Percentiles rank a stretch among this genome's conserved stretches.
Evolutionary conservation across 257 asterid genomes (phyloP).

Genomic region (Penstemon eatonii): DNA sequence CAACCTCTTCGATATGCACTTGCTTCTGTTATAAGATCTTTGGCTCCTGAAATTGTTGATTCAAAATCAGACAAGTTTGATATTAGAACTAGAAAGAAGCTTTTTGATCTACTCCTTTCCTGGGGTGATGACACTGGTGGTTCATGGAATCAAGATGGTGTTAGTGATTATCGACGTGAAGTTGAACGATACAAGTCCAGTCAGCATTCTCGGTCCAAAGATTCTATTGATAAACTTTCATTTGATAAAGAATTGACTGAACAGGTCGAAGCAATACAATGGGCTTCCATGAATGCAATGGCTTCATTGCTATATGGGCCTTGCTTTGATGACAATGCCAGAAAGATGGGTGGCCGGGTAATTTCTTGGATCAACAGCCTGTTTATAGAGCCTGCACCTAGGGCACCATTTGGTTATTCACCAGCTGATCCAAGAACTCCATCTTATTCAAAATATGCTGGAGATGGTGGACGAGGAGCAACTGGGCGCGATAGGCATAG

Average conservation of each 20-base stretch:
- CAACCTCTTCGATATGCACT: constrained; percentile 94
- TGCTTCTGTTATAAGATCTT: constrained; percentile 86
- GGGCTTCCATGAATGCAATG: constrained; percentile 99
- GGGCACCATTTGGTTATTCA: constrained; percentile 97
- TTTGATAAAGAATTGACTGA: constrained; percentile 92
- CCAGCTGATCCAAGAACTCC: constrained; percentile 99
- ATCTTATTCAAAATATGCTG: constrained; percentile 73
- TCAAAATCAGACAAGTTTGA: constrained; percentile 95
- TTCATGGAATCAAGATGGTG: constrained; percentile 94
- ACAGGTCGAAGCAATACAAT: constrained; percentile 98
- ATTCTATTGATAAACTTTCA: constrained; percentile 89
- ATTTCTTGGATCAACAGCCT: constrained; percentile 98
- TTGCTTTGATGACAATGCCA: constrained; percentile 97
- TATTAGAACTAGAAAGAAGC: constrained; percentile 84
- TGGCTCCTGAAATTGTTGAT: constrained; percentile 99
- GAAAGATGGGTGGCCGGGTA: constrained; percentile 99
- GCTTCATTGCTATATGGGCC: constrained; percentile 96
- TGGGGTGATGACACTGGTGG: constrained; percentile 96
- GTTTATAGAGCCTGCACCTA: constrained; percentile 93
- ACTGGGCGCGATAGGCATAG: constrained; percentile 89
- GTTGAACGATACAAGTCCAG: constrained; percentile 96
- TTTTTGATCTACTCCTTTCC: constrained; percentile 88
- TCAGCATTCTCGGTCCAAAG: constrained; percentile 94
- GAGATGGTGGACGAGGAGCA: constrained; percentile 84
- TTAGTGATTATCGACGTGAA: constrained; percentile 92